Evolutionary conservation across 2,329 filamentous ascomycete species (phyloP), one percentile per base, ranked within the genome.

Genomic region (Exophiala sideris): DNA sequence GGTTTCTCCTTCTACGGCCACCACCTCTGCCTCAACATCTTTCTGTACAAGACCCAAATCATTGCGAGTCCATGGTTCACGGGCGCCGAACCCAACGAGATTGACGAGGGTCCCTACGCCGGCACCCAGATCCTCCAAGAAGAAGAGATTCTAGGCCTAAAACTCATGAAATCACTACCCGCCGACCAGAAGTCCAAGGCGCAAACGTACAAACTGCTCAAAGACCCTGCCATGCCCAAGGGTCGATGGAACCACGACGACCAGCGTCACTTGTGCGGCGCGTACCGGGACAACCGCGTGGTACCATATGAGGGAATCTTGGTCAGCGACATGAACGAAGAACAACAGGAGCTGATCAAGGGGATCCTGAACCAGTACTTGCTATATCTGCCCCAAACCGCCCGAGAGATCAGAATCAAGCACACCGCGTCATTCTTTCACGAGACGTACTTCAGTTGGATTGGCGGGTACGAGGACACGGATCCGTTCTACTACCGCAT

Each of bases 391-490:
- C 88, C 88, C 0, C 63, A 70, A 0, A 64, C 66, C 9, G 78
- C 86, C 0, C 76, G 85, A 1, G 64, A 76, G 45, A 66, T 80
- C 3, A 79, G 82, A 12, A 67, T 89, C 1, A 69, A 73, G 1
- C 76, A 84, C 36, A 75, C 85, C 44, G 73, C 76, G 47, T 65
- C 68, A 2, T 79, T 81, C 67, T 82, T 86, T 52, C 64, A 71
- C n/a, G 86, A 91, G 74, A 91, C 87, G 4, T 88, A 88, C 65
- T 91, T 89, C 66, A 82, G 80, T 66, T 92, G 88, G 87, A 91
- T 91, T 50, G 88, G 88, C 3, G 83, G 81, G 0, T 87, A 74
- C 56, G 81, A 76, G 0, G 76, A 88, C 48, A 18, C 35, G 1
- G 87, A 91, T 66, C 75, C 88, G 0, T 92, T 89, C 64, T 92